Evolutionary conservation across 768 basidiomycete genomes (phyloP).

Genomic region (Trametes punicea): DNA sequence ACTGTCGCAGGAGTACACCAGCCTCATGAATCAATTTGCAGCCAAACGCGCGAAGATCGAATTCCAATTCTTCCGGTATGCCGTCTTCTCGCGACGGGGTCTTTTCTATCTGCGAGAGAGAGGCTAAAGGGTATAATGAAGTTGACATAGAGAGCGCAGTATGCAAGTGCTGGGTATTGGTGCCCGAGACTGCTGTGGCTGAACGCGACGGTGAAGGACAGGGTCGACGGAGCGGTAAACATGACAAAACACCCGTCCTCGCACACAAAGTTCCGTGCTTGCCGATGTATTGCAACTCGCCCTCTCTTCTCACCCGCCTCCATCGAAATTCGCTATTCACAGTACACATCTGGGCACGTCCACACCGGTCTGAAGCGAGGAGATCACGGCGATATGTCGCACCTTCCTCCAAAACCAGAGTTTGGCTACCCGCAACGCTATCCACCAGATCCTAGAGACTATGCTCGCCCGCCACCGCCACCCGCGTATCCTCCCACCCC

Average conservation of each 20-base stretch:
- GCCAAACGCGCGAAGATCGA: slow-evolving; percentile 85
- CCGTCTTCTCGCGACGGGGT: slow-evolving; percentile 85
- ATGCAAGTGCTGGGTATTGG: too few relatives aligned
- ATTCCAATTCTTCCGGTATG: slow-evolving; percentile 75
- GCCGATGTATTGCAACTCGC: neutral
- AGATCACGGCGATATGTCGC: slow-evolving; percentile 22
- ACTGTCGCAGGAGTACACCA: slow-evolving; percentile 89
- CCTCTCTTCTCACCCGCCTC: neutral
- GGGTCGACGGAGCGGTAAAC: slow-evolving; percentile 17
- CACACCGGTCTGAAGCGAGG: neutral
- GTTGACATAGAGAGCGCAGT: slow-evolving; percentile 22
- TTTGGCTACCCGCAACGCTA: slow-evolving; percentile 27
- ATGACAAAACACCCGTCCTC: slow-evolving; percentile 16
- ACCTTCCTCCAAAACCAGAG: slow-evolving; percentile 34
- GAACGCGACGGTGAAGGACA: neutral
- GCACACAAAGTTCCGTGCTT: neutral
- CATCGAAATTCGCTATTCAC: neutral
- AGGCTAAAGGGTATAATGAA: slow-evolving; percentile 75
- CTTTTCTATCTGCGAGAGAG: slow-evolving; percentile 68
- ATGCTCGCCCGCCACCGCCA: slow-evolving; percentile 21
- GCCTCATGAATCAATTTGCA: slow-evolving; percentile 96
- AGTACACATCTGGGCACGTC: neutral
- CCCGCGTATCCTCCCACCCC: slow-evolving; percentile 9
- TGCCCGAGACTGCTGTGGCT: neutral
- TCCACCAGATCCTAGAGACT: slow-evolving; percentile 25